Conservation (phyloP, 164 flowering plant genomes). For the Tinospora cordifolia region DNA sequence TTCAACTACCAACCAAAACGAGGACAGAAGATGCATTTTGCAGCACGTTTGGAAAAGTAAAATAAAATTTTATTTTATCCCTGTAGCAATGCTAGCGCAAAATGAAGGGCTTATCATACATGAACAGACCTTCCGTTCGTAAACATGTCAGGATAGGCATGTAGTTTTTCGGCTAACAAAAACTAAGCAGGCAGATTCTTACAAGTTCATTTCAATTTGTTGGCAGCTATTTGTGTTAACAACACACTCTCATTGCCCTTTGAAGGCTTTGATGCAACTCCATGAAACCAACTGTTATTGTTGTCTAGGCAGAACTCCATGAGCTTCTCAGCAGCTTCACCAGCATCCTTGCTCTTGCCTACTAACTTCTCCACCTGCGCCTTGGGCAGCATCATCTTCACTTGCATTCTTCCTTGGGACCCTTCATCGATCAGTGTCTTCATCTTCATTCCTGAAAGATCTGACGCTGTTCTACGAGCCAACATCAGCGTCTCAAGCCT, state of each 20-base stretch:
- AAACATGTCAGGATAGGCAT: too few relatives aligned
- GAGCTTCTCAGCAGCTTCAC: conserved; percentile 68
- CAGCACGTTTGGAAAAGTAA: too few relatives aligned
- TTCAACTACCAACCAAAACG: too few relatives aligned
- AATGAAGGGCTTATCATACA: too few relatives aligned
- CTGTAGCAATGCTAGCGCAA: too few relatives aligned
- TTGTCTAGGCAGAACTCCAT: conserved; percentile 36
- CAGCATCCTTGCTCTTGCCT: conserved; percentile 48
- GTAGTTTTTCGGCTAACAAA: too few relatives aligned
- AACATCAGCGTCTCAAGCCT: conserved; percentile 48
- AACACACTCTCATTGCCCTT: neutral
- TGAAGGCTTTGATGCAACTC: neutral
- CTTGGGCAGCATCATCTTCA: conserved; percentile 54
- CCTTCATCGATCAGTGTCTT: conserved; percentile 5
- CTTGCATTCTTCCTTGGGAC: conserved; percentile 15
- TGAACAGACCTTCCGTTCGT: too few relatives aligned
- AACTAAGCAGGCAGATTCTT: neutral
- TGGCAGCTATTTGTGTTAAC: neutral
- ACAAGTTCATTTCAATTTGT: neutral
- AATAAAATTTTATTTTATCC: too few relatives aligned
- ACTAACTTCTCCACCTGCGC: conserved; percentile 57
- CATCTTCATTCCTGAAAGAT: conserved; percentile 22
- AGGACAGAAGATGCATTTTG: too few relatives aligned
- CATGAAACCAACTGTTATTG: neutral
- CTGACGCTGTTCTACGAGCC: conserved; percentile 37